These are phyloP conservation scores for Talaromyces stipitatus DNA, from an alignment of 495 filamentous ascomycete species.

Conservation along the genomic window DNA sequence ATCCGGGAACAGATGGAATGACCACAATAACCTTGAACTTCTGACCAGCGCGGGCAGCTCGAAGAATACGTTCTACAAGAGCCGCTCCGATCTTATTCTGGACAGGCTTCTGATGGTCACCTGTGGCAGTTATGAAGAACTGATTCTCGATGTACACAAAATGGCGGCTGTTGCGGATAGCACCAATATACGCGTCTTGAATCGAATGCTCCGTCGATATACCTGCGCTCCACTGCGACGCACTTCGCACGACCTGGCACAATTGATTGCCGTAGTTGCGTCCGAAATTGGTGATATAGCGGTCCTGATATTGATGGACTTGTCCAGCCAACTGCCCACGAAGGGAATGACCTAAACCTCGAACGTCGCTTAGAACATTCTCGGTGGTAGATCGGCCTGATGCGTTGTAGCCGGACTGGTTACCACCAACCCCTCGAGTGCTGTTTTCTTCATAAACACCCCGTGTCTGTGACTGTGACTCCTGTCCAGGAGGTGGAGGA, in stretches of 20 bases:
- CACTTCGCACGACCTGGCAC: slow-evolving; percentile 64
- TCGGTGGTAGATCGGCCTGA: not conserved
- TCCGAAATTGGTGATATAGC: slow-evolving; percentile 18
- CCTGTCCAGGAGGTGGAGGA: slow-evolving; percentile 35
- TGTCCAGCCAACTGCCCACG: slow-evolving; percentile 39
- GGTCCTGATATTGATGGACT: slow-evolving; percentile 41
- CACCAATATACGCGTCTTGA: slow-evolving; percentile 76
- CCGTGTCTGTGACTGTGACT: slow-evolving; percentile 21
- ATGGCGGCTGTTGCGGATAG: slow-evolving; percentile 73
- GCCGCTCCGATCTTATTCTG: slow-evolving; percentile 81
- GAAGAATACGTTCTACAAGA: slow-evolving; percentile 81
- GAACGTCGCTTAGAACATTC: slow-evolving; percentile 17
- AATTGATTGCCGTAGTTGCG: slow-evolving; percentile 39
- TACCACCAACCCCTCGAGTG: slow-evolving; percentile 17
- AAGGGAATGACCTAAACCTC: slow-evolving; percentile 26
- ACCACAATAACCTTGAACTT: slow-evolving; percentile 79
- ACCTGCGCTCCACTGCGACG: slow-evolving; percentile 66
- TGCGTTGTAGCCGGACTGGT: slow-evolving; percentile 19
- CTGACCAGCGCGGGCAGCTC: slow-evolving; percentile 61
- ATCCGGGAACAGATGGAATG: slow-evolving; percentile 84
- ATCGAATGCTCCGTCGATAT: slow-evolving; percentile 74
- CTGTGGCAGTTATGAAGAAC: slow-evolving; percentile 93
- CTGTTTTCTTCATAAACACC: slow-evolving; percentile 30
- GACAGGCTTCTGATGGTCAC: slow-evolving; percentile 67
- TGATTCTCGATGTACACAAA: slow-evolving; percentile 96